Percentiles rank a stretch among this genome's conserved stretches.
Conservation (phyloP, 2,329 filamentous ascomycete genomes). For the Ascochyta fabae region DNA sequence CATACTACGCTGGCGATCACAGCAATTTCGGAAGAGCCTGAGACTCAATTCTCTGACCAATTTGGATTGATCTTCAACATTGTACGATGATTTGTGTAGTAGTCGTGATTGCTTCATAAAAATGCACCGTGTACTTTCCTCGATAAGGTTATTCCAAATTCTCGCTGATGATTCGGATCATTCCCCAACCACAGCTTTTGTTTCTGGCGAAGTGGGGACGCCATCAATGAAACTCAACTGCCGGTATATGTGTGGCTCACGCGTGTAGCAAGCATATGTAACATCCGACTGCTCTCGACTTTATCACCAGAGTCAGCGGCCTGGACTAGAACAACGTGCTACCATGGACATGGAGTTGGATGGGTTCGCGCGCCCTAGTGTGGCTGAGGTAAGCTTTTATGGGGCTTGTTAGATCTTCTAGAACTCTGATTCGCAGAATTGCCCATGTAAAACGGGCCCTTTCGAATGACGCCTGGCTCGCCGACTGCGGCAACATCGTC, state of each 20-base stretch:
- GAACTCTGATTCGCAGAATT: slow-evolving; percentile 5
- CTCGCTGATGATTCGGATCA: too few species aligned
- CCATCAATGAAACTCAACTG: background rate
- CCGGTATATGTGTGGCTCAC: background rate
- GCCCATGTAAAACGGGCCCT: background rate
- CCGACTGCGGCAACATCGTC: slow-evolving; percentile 9
- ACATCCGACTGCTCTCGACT: background rate
- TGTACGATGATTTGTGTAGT: too few species aligned
- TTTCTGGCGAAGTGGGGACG: too few species aligned
- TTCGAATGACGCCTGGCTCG: slow-evolving; percentile 5
- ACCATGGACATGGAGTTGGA: background rate
- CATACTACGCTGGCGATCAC: too few species aligned
- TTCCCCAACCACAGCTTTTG: too few species aligned
- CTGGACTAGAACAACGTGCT: background rate
- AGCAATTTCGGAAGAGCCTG: too few species aligned
- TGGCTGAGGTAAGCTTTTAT: background rate
- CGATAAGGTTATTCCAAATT: too few species aligned
- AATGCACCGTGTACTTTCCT: too few species aligned
- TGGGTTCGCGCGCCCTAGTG: background rate
- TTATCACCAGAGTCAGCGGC: background rate
- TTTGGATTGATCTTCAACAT: too few species aligned
- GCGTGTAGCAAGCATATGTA: background rate
- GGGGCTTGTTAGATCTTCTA: background rate
- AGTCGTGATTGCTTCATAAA: too few species aligned
- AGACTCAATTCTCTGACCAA: too few species aligned